Percentiles rank a stretch among this genome's conserved stretches.
phyloP scores from a whole-genome alignment of 495 filamentous ascomycete genomes.

The Trichodelitschia bisporula region DNA sequence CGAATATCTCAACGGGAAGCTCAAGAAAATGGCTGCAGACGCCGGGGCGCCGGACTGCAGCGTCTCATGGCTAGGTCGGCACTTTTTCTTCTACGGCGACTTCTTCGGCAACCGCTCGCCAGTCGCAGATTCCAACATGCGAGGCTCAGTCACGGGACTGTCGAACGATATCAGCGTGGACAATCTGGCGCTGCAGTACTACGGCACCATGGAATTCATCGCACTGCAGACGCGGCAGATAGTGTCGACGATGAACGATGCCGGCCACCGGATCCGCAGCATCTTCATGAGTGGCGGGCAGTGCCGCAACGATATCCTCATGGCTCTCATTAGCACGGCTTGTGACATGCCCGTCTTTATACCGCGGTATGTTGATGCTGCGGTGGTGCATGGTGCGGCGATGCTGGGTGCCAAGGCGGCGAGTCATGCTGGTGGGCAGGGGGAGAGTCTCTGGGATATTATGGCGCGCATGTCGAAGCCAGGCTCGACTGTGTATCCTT shows the following conservation, averaged over 20 bases:
- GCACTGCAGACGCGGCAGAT: constrained; percentile 91
- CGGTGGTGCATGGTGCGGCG: constrained; percentile 88
- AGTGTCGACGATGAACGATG: constrained; percentile 68
- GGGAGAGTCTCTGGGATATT: constrained; percentile 75
- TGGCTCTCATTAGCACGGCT: constrained; percentile 70
- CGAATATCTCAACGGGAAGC: constrained; percentile 77
- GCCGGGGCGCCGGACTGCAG: constrained; percentile 43
- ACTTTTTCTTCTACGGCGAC: constrained; percentile 96
- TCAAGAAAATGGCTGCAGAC: constrained; percentile 45
- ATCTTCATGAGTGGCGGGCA: constrained; percentile 98
- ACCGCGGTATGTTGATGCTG: constrained; percentile 75
- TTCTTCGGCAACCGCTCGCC: constrained; percentile 95
- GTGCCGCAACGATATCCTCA: constrained; percentile 83
- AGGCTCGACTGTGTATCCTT: constrained; percentile 57
- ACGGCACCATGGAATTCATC: constrained; percentile 88
- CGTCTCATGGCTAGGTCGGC: constrained; percentile 63
- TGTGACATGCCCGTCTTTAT: constrained; percentile 83
- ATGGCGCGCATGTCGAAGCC: constrained; percentile 96
- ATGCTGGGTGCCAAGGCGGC: constrained; percentile 95
- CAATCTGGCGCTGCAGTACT: constrained; percentile 74
- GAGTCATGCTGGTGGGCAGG: constrained; percentile 40
- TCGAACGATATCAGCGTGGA: constrained; percentile 66
- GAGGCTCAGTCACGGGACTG: constrained; percentile 64
- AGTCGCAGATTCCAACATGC: constrained; percentile 78
- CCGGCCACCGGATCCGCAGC: constrained; percentile 61